Percentiles rank a stretch among this genome's conserved stretches.
phyloP scores from a whole-genome alignment of 2,329 filamentous ascomycete genomes.

The Colletotrichum sidae region DNA sequence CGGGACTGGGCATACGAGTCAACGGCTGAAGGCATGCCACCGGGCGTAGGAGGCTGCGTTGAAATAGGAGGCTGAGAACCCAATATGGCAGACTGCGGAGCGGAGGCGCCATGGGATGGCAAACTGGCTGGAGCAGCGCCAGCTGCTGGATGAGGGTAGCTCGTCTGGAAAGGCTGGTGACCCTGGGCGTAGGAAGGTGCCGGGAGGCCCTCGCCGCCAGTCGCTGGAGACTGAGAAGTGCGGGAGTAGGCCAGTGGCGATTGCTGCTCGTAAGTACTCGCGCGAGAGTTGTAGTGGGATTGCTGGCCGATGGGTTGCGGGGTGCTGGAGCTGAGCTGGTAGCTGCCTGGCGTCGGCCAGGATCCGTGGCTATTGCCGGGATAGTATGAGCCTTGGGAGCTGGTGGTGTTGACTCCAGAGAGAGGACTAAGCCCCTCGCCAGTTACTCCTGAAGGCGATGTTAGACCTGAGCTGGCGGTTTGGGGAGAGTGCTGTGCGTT shows the following conservation, averaged over 20 bases:
- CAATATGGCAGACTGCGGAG: slow-evolving; percentile 56
- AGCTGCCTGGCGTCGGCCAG: slow-evolving; percentile 69
- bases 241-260: slow-evolving; percentile 58
- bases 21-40: slow-evolving; percentile 65
- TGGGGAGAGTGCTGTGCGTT: slow-evolving; percentile 49
- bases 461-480: slow-evolving; percentile 61
- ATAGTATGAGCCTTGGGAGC: slow-evolving; percentile 63
- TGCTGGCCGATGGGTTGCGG: slow-evolving; percentile 42
- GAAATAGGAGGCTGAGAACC: slow-evolving; percentile 56
- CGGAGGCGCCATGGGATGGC: slow-evolving; percentile 43
- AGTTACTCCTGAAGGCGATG: slow-evolving; percentile 64
- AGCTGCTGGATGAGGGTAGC: slow-evolving; percentile 63
- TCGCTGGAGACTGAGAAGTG: slow-evolving; percentile 59
- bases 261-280: slow-evolving; percentile 58
- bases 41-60: slow-evolving; percentile 59
- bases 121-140: slow-evolving; percentile 50
- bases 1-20: slow-evolving; percentile 64
- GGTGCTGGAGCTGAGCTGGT: slow-evolving; percentile 68
- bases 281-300: slow-evolving; percentile 22
- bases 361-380: slow-evolving; percentile 61
- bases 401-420: slow-evolving; percentile 70
- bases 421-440: slow-evolving; percentile 72
- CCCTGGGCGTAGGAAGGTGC: slow-evolving; percentile 76
- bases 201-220: slow-evolving; percentile 71
- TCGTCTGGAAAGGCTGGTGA: slow-evolving; percentile 71